Base-by-base conservation (phyloP, 176 grass and related monocot species). In the Miscanthus lutarioriparius region DNA sequence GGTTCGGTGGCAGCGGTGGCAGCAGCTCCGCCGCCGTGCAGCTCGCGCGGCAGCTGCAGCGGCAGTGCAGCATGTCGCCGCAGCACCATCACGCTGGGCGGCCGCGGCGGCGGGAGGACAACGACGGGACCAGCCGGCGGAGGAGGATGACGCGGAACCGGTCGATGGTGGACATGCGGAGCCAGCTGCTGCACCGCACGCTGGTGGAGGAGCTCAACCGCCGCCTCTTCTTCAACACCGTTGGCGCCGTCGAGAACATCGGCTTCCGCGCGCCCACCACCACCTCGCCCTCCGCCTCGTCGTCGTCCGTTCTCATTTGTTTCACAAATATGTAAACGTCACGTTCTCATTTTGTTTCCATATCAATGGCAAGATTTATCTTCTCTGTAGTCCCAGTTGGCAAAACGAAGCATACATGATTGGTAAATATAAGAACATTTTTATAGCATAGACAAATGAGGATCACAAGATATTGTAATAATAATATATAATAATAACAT, bases 191-290 rank as follows among this genome's bases (percentile, higher is more conserved):
- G 48, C 96, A 96, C 75, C 79, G 86, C 48, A 92, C 80, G 66
- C 83, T 96, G 53, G 91, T 96, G 12, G 89, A 98, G 74, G 89
- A 98, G 85, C 88, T 98, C 83, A 98, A 94, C 73, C 95, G 93
- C 37, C 87, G 96, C 59, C 35, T 96, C 80, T 98, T 98, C 86
- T 98, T 98, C 84, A 98, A 96, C 78, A 98, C 96, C 13, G 83
- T 98, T 36, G 96, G 83, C 30, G 84, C 96, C 30, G 91, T 98
- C 47, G 93, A 98, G 78, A 85, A 87, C 87, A 92, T 96, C 30
- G 93, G 96, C 12, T 96, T 98, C 86, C 89, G 87, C 22, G 38
- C 74, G 64, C 64, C 63, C 27, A 20, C 82, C 87, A 33, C 45
- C 28, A 28, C 3, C 84, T 37, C 65, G 64, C 80, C 27, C 26